Base-by-base conservation (phyloP, 306 rosid genomes). In the Fragaria vesca region DNA sequence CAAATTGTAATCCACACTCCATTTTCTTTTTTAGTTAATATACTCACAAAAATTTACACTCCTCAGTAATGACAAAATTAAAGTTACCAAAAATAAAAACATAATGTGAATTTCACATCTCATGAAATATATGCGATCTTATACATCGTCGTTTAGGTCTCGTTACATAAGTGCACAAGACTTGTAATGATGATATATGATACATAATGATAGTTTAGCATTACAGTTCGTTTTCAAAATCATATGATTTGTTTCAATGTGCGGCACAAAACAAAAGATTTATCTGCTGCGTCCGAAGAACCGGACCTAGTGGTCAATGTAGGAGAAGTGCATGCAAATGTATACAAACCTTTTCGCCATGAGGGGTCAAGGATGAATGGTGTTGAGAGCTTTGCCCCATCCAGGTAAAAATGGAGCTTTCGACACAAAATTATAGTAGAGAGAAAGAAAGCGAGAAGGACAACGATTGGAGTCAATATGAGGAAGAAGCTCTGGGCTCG, bases 401-500 rank as follows among this genome's bases (percentile, higher is more conserved):
- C 16, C 54, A 60, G 52, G 77, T 45, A 68, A 60, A 81, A 50
- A 40, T 32, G 55, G 80, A 74, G 73, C 73, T 50, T 76, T 80
- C 18, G 61, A 70, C 57, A 61, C 38, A 42, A 72, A 71, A 38
- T 8, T 57, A 13, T 9, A 30, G 8, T 32, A 13, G 54, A 40
- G n/a, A 42, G 45, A 42, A 30, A 12, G 57, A 48, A 47, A 75
- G 65, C 58, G 43, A 55, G 74, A 73, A 18, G 40, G 52, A 43
- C 62, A 26, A 78, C n/a, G 16, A 75, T 17, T 30, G 18, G 81
- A 57, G 85, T 69, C 79, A 75, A 80, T 60, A 69, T 2, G 46
- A 66, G 72, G 79, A 78, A 76, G 50, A 20, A 70, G 87, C 91
- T n/a, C 91, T 80, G 81, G 88, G 93, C 93, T 89, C 93, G 91